phyloP scores from a whole-genome alignment of 75 land plant genomes.

The Selaginella moellendorffii region DNA sequence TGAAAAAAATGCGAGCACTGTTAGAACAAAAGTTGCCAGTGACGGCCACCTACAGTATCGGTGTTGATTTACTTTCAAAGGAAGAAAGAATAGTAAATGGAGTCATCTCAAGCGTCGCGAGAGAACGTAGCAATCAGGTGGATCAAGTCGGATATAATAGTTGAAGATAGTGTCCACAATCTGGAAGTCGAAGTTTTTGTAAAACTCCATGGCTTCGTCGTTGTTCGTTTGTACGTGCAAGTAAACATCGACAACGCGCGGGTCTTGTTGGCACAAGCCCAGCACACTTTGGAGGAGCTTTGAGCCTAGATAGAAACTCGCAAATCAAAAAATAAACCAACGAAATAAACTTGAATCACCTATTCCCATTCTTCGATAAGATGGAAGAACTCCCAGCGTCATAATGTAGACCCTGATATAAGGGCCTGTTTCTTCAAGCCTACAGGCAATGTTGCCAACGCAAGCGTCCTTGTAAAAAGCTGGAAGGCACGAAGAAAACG shows the following conservation, averaged over 20 bases:
- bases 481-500: too few species aligned
- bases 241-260: conserved; percentile 2
- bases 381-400: too few species aligned
- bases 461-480: too few species aligned
- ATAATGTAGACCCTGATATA: background rate
- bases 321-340: background rate
- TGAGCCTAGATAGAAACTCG: background rate
- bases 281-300: conserved; percentile 7
- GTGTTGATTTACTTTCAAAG: too few species aligned
- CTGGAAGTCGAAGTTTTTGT: conserved; percentile 13
- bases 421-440: background rate
- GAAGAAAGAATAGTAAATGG: too few species aligned
- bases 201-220: conserved; percentile 11
- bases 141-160: conserved; percentile 12
- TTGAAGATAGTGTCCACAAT: conserved; percentile 3
- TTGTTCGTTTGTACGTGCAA: conserved; percentile 16
- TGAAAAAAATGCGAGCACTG: too few species aligned
- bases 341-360: background rate
- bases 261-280: conserved; percentile 5
- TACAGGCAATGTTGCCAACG: conserved; percentile 3
- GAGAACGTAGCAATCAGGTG: conserved; percentile 12
- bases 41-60: too few species aligned
- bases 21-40: too few species aligned
- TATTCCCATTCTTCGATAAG: conserved; percentile 13
- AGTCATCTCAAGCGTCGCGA: conserved; percentile 35